Evolutionary conservation across 441 rosid species (phyloP).

Genomic region (Adansonia madagascariensis): DNA sequence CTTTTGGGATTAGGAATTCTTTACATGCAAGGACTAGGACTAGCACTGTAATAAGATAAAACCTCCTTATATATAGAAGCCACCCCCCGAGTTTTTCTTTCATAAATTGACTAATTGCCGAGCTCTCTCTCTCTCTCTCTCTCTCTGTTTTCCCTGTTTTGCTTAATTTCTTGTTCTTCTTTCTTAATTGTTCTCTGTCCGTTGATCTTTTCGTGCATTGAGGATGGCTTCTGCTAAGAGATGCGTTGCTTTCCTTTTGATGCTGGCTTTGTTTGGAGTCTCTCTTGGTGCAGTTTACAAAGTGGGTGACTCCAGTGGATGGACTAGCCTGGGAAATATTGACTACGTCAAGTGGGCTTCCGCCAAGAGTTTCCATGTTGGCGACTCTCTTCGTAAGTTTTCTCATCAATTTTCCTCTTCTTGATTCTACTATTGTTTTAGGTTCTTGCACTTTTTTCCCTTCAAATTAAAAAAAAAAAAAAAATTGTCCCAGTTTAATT

Average conservation of each 20-base stretch:
- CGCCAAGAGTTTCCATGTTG: slow-evolving; percentile 21
- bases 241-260: background rate
- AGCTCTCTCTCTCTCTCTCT: background rate
- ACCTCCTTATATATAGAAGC: background rate
- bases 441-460: background rate
- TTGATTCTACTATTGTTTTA: background rate
- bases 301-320: slow-evolving; percentile 18
- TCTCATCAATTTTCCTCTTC: background rate
- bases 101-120: background rate
- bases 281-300: slow-evolving; percentile 20
- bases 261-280: slow-evolving; percentile 5
- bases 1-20: background rate
- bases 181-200: background rate
- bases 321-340: slow-evolving; percentile 23
- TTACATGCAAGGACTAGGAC: background rate
- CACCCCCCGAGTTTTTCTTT: background rate
- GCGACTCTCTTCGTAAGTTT: slow-evolving; percentile 28
- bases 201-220: background rate
- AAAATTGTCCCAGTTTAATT: background rate
- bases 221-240: background rate
- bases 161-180: background rate
- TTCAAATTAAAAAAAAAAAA: background rate
- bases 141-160: background rate
- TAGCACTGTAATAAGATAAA: background rate
- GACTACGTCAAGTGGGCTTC: slow-evolving; percentile 27